Evolutionary conservation across 2,329 filamentous ascomycete species (phyloP).

Genomic region (Nothomitra cinnamomea): DNA sequence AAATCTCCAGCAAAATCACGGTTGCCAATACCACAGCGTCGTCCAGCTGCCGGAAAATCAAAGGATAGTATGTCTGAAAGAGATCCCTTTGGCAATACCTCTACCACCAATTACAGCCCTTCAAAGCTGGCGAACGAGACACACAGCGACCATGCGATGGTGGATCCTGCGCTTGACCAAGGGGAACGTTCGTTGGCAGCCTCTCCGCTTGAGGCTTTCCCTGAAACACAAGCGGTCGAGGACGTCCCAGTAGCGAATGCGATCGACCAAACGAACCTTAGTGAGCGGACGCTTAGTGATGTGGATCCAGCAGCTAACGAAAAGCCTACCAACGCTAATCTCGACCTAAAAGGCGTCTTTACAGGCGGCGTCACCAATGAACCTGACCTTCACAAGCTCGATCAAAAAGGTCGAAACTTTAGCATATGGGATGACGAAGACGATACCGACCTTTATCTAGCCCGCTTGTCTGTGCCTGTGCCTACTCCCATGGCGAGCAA

Average conservation of each 20-base stretch:
- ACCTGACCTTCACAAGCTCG: neutral
- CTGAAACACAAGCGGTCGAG: too few relatives aligned
- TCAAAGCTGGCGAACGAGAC: too few relatives aligned
- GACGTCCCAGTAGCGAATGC: too few relatives aligned
- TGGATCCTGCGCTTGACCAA: too few relatives aligned
- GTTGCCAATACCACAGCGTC: neutral
- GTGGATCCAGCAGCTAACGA: neutral
- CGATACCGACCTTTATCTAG: neutral
- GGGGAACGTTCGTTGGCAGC: too few relatives aligned
- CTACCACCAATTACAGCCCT: neutral
- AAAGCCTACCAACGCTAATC: neutral
- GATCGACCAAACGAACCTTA: too few relatives aligned
- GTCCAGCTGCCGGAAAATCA: neutral
- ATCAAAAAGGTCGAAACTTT: neutral
- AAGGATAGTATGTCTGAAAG: neutral
- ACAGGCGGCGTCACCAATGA: neutral
- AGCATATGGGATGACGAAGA: neutral
- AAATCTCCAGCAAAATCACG: neutral
- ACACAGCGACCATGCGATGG: too few relatives aligned
- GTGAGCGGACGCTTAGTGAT: too few relatives aligned
- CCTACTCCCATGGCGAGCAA: neutral
- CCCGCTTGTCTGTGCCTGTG: neutral
- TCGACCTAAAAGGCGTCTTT: neutral
- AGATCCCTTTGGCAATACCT: neutral
- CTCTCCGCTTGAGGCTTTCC: too few relatives aligned